Evolutionary conservation across 2,329 filamentous ascomycete genomes (phyloP).

Genomic region (Catunica adiposa): DNA sequence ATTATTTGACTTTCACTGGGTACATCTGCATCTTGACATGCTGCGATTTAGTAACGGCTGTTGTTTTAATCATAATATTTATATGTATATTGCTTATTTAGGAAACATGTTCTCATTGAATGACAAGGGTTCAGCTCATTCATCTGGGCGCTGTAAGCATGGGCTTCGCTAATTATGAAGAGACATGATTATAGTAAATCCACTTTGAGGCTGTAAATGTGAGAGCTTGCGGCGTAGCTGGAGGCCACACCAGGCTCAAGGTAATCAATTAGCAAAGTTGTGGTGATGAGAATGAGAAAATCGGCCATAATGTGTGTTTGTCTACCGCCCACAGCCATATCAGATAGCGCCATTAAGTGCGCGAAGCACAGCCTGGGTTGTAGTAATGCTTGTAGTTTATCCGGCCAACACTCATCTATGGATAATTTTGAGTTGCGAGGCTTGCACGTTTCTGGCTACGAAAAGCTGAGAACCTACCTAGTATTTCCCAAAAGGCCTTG

Average conservation of each 20-base stretch:
- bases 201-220: not conserved
- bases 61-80: not conserved
- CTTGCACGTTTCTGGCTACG: not conserved
- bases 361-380: too few relatives aligned
- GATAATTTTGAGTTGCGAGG: not conserved
- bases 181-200: not conserved
- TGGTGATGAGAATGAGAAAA: slow-evolving; percentile 4
- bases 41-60: not conserved
- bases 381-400: too few relatives aligned
- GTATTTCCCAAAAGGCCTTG: not conserved
- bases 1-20: not conserved
- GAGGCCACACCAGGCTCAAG: slow-evolving; percentile 3
- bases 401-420: too few relatives aligned
- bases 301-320: not conserved
- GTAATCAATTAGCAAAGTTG: slow-evolving; percentile 6
- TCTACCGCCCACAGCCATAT: not conserved
- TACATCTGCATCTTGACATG: not conserved
- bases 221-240: slow-evolving; percentile 6
- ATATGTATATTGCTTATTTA: not conserved
- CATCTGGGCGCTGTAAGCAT: too few relatives aligned
- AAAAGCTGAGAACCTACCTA: not conserved
- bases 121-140: not conserved
- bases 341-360: not conserved
- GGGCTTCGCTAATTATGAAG: too few relatives aligned
- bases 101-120: not conserved